Percentiles rank a stretch among this genome's conserved stretches.
Evolutionary conservation across 2,329 filamentous ascomycete species (phyloP).

Genomic region (Emergomyces pasteurianus): DNA sequence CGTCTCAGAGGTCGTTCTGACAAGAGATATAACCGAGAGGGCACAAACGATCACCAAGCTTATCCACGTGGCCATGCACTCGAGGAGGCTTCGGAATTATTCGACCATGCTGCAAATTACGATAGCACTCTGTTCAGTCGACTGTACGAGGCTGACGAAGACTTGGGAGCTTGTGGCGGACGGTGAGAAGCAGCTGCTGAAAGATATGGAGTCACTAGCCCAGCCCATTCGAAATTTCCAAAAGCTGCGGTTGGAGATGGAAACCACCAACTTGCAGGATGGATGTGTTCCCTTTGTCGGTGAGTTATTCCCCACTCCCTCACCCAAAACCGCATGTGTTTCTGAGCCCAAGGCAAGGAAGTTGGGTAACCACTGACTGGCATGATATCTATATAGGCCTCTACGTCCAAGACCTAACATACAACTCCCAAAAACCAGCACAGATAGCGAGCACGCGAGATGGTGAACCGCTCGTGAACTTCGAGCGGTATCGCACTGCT

Average conservation of each 20-base stretch:
- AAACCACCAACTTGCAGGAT: slow-evolving; percentile 44
- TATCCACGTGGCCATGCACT: slow-evolving; percentile 51
- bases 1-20: slow-evolving; percentile 50
- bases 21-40: slow-evolving; percentile 44
- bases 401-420: slow-evolving; percentile 55
- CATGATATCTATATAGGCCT: slow-evolving; percentile 32
- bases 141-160: slow-evolving; percentile 43
- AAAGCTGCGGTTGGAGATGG: slow-evolving; percentile 52
- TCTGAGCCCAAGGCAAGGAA: background rate
- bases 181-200: slow-evolving; percentile 43
- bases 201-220: slow-evolving; percentile 48
- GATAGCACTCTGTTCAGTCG: slow-evolving; percentile 49
- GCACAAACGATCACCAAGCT: slow-evolving; percentile 50
- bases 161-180: slow-evolving; percentile 48
- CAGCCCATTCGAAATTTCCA: slow-evolving; percentile 53
- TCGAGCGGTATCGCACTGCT: slow-evolving; percentile 54
- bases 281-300: slow-evolving; percentile 57
- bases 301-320: slow-evolving; percentile 20
- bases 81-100: slow-evolving; percentile 49
- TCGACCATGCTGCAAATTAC: slow-evolving; percentile 55
- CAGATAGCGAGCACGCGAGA: slow-evolving; percentile 38
- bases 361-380: background rate
- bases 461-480: slow-evolving; percentile 50
- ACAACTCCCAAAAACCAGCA: slow-evolving; percentile 54
- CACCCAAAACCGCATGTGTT: background rate